phyloP scores from a whole-genome alignment of 495 filamentous ascomycete species.

The Talaromyces liani region DNA sequence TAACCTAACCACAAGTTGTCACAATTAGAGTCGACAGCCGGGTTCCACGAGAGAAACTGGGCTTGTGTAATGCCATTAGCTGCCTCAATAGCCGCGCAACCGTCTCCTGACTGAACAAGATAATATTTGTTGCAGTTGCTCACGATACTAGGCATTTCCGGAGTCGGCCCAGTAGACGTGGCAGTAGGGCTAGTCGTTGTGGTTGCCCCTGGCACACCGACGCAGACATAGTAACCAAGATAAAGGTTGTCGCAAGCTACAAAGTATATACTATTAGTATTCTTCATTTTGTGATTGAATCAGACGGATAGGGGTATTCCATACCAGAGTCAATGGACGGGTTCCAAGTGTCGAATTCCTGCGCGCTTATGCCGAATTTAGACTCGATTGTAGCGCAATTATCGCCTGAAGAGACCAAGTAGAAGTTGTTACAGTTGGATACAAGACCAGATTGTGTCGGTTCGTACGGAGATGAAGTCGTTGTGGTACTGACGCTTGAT shows the following conservation, averaged over 20 bases:
- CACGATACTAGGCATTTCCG: slow-evolving; percentile 31
- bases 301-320: too few species aligned
- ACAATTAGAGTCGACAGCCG: slow-evolving; percentile 16
- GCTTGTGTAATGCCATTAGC: slow-evolving; percentile 12
- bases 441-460: slow-evolving; percentile 25
- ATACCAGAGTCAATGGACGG: slow-evolving; percentile 11
- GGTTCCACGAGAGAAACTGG: slow-evolving; percentile 26
- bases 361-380: slow-evolving; percentile 5
- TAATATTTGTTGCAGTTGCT: slow-evolving; percentile 30
- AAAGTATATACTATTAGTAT: neutral
- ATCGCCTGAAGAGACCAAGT: slow-evolving; percentile 37
- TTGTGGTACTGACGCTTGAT: neutral
- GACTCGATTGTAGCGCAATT: slow-evolving; percentile 2
- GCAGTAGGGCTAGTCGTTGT: slow-evolving; percentile 11
- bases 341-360: slow-evolving; percentile 13
- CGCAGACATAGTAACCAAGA: slow-evolving; percentile 11
- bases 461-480: slow-evolving; percentile 23
- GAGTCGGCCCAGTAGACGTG: slow-evolving; percentile 16
- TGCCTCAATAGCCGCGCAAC: slow-evolving; percentile 24
- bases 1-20: slow-evolving; percentile 17
- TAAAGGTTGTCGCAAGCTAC: slow-evolving; percentile 10
- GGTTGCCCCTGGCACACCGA: slow-evolving; percentile 11
- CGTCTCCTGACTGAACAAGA: slow-evolving; percentile 25
- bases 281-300: neutral
- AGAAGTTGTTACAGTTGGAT: slow-evolving; percentile 49